Conservation (phyloP, 257 asterid genomes). For the Solanum chiquidenum region DNA sequence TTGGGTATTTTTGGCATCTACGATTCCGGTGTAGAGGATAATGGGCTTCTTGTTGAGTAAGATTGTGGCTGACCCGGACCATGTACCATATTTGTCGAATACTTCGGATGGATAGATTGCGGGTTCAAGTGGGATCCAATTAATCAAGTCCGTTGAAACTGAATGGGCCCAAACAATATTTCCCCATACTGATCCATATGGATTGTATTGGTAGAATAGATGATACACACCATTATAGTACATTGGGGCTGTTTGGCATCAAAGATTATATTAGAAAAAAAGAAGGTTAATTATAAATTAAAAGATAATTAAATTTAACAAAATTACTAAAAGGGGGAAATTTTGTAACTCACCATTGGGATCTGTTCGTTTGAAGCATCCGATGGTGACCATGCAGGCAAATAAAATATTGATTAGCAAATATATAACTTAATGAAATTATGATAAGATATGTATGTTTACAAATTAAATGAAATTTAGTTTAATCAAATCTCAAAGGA, state of each 20-base stretch:
- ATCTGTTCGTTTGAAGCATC: slow-evolving; percentile 19
- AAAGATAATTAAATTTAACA: neutral
- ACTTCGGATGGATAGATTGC: slow-evolving; percentile 29
- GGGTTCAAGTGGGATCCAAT: slow-evolving; percentile 27
- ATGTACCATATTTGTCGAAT: slow-evolving; percentile 30
- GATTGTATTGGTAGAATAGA: slow-evolving; percentile 42
- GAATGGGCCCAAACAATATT: slow-evolving; percentile 45
- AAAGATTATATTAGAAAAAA: neutral
- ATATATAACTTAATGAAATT: neutral
- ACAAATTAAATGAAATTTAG: neutral
- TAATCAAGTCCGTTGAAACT: slow-evolving; percentile 33
- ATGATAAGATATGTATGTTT: neutral
- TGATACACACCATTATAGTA: slow-evolving; percentile 41
- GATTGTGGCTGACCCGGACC: slow-evolving; percentile 49
- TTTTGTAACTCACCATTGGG: slow-evolving; percentile 21
- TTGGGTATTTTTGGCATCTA: slow-evolving; percentile 16
- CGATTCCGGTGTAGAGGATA: slow-evolving; percentile 37
- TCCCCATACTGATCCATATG: slow-evolving; percentile 39
- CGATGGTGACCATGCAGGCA: neutral
- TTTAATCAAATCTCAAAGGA: neutral
- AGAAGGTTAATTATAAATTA: neutral
- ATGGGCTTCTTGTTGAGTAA: slow-evolving; percentile 29
- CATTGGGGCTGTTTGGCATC: slow-evolving; percentile 21
- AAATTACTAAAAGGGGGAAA: neutral
- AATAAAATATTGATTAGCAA: neutral